phyloP scores from a whole-genome alignment of 2,329 filamentous ascomycete genomes.

The Fusarium chlamydosporum region DNA sequence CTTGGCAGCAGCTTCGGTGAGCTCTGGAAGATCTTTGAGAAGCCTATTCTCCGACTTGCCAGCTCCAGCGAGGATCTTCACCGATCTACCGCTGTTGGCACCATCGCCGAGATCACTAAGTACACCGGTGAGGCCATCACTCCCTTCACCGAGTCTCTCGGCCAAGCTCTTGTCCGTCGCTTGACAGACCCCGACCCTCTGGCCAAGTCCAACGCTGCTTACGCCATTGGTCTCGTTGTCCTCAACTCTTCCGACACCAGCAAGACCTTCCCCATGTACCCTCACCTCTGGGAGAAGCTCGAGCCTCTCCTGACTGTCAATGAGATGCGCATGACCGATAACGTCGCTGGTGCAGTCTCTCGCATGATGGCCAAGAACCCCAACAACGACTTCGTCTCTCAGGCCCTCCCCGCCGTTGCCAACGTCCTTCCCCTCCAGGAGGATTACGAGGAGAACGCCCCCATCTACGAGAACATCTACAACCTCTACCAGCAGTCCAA shows the following conservation, averaged over 20 bases:
- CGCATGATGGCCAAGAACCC: slow-evolving; percentile 93
- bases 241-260: slow-evolving; percentile 80
- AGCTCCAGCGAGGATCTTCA: slow-evolving; percentile 89
- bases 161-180: slow-evolving; percentile 87
- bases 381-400: slow-evolving; percentile 82
- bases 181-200: slow-evolving; percentile 90
- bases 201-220: slow-evolving; percentile 95
- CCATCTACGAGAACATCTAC: slow-evolving; percentile 91
- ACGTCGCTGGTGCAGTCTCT: slow-evolving; percentile 90
- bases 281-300: slow-evolving; percentile 84
- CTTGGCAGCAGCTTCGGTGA: slow-evolving; percentile 86
- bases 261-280: slow-evolving; percentile 81
- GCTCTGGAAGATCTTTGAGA: slow-evolving; percentile 96
- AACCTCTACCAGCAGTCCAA: slow-evolving; percentile 83
- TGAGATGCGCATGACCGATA: slow-evolving; percentile 88
- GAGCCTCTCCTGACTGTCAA: slow-evolving; percentile 85
- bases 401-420: slow-evolving; percentile 86
- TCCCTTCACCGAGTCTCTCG: slow-evolving; percentile 80
- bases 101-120: slow-evolving; percentile 90
- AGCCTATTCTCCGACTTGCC: slow-evolving; percentile 88
- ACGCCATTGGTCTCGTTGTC: slow-evolving; percentile 87
- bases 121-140: slow-evolving; percentile 87
- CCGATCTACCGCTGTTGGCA: slow-evolving; percentile 89
- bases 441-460: slow-evolving; percentile 96
- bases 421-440: slow-evolving; percentile 87